Conservation (phyloP, 345 rosid species). For the Garcia nutans region DNA sequence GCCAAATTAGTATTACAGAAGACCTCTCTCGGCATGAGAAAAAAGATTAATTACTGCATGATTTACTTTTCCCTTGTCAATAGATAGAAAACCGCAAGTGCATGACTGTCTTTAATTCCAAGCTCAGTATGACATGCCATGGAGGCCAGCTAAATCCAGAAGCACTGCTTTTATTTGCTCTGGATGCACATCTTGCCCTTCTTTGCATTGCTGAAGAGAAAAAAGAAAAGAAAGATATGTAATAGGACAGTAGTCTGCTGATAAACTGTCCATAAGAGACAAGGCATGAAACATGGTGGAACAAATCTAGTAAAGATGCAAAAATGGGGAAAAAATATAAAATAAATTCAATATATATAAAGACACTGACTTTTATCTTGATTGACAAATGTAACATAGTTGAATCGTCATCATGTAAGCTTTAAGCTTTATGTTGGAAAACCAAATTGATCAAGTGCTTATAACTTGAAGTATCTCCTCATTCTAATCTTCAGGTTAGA, state of each 20-base stretch:
- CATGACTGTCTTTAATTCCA: not conserved
- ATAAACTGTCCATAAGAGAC: too few relatives aligned
- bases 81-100: not conserved
- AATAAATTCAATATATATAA: not conserved
- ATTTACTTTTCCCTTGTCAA: too few relatives aligned
- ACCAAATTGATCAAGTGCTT: not conserved
- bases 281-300: not conserved
- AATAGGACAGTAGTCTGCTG: too few relatives aligned
- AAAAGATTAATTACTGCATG: not conserved
- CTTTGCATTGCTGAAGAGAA: slow-evolving; percentile 72
- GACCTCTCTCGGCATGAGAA: not conserved
- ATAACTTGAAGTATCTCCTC: not conserved
- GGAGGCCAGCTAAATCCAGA: slow-evolving; percentile 75
- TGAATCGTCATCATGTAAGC: not conserved
- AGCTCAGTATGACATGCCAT: slow-evolving; percentile 28
- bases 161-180: slow-evolving; percentile 96
- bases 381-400: not conserved
- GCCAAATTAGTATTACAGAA: not conserved
- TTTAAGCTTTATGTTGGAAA: not conserved
- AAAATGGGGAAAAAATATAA: not conserved
- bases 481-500: too few relatives aligned
- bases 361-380: not conserved
- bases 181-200: slow-evolving; percentile 77
- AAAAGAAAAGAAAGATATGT: not conserved
- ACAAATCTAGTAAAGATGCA: not conserved